These are phyloP conservation scores for Graphilbum ipis-grandicollis DNA, from an alignment of 2,329 filamentous ascomycete genomes.

Conservation along the genomic window DNA sequence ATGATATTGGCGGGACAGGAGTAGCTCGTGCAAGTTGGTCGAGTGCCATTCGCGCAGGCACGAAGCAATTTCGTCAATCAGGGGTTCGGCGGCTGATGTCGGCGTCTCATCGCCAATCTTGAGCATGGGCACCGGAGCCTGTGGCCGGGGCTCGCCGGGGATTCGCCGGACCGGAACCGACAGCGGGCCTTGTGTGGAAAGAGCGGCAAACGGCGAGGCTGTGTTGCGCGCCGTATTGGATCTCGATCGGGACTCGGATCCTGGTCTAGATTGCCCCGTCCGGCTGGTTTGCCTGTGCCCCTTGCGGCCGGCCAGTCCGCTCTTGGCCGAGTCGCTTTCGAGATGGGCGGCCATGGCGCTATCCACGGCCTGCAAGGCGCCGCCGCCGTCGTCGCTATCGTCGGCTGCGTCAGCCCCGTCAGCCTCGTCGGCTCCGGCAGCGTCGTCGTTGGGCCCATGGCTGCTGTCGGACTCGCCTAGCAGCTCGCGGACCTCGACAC, in stretches of 20 bases:
- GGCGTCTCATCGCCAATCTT: constrained; percentile 96
- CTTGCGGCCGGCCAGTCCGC: constrained; percentile 25
- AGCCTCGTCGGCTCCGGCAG: too few species aligned
- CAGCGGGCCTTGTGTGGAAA: constrained; percentile 20
- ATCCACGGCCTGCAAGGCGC: constrained; percentile 7
- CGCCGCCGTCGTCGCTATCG: constrained; percentile 16
- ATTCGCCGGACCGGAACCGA: constrained; percentile 38
- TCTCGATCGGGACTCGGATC: too few species aligned
- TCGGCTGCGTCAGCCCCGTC: too few species aligned
- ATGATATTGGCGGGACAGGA: constrained; percentile 67
- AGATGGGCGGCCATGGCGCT: constrained; percentile 17
- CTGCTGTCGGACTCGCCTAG: constrained; percentile 54
- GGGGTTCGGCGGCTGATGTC: constrained; percentile 70
- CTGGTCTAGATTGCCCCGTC: too few species aligned
- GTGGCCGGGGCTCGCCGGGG: constrained; percentile 54
- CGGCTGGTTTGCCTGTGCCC: constrained; percentile 19
- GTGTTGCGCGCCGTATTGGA: background rate
- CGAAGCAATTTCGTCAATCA: constrained; percentile 95
- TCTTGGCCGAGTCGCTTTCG: constrained; percentile 35
- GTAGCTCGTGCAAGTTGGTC: constrained; percentile 81
- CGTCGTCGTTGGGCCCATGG: constrained; percentile 24
- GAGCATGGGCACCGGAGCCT: constrained; percentile 89
- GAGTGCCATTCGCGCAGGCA: constrained; percentile 97
- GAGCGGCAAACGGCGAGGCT: too few species aligned
- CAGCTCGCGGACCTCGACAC: constrained; percentile 86